A percentile compares a stretch with the other conserved stretches of the same genome.
Evolutionary conservation across 2,329 filamentous ascomycete species (phyloP).

Genomic region (Alternaria tenuissima): DNA sequence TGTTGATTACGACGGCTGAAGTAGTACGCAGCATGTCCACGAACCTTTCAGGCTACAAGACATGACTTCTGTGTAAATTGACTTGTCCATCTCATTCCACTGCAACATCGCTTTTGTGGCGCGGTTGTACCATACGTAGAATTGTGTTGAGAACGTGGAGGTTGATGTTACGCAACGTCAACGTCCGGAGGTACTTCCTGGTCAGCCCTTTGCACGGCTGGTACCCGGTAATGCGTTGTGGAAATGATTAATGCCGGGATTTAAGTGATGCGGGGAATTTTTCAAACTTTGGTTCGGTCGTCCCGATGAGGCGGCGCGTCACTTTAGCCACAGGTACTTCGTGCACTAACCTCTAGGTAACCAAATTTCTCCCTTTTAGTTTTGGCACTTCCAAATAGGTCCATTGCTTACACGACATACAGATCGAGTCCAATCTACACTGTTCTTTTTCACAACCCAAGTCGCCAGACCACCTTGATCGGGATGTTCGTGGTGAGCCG

Average conservation of each 20-base stretch:
- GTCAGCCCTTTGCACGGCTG: background rate
- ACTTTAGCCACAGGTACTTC: background rate
- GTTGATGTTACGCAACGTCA: slow-evolving; percentile 4
- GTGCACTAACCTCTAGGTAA: background rate
- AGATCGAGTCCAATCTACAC: background rate
- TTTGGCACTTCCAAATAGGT: background rate
- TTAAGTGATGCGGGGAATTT: background rate
- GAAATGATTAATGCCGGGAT: background rate
- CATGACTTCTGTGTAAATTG: background rate
- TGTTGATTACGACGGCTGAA: background rate
- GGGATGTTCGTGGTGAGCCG: background rate
- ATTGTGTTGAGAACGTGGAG: background rate
- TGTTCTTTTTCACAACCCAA: background rate
- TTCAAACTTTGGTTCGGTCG: background rate
- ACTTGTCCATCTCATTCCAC: background rate
- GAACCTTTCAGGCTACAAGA: background rate
- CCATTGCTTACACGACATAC: background rate
- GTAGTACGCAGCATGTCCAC: background rate
- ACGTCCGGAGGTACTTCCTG: background rate
- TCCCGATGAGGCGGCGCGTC: background rate
- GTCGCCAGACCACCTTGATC: background rate
- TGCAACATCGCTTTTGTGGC: background rate
- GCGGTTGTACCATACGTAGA: background rate
- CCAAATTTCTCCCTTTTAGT: background rate
- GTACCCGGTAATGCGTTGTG: background rate